These are phyloP conservation scores for Schizopora paradoxa DNA, from an alignment of 1,284 basidiomycete species.

Conservation along the genomic window DNA sequence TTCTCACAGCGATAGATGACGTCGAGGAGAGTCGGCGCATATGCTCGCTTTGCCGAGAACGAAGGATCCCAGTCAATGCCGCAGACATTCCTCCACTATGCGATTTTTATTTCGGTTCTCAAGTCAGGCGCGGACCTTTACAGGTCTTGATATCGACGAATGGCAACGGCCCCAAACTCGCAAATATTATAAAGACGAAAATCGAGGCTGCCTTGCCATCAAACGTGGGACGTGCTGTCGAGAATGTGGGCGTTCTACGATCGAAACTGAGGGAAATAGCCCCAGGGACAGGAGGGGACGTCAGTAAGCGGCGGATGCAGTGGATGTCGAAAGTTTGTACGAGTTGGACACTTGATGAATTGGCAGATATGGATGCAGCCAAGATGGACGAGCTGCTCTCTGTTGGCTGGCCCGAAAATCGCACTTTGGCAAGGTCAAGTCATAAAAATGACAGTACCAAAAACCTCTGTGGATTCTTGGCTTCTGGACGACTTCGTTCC, in stretches of 20 bases:
- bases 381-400: constrained; percentile 57
- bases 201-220: constrained; percentile 70
- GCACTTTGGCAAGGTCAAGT: constrained; percentile 30
- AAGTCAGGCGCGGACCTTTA: constrained; percentile 85
- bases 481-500: too few species aligned
- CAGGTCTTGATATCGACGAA: constrained; percentile 97
- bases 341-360: constrained; percentile 75
- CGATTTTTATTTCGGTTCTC: constrained; percentile 98
- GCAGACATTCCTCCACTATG: constrained; percentile 94
- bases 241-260: constrained; percentile 73
- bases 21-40: constrained; percentile 67
- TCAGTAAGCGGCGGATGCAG: constrained; percentile 78
- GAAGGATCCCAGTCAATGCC: constrained; percentile 86
- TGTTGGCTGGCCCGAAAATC: constrained; percentile 68
- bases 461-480: too few species aligned
- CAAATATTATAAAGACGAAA: constrained; percentile 72
- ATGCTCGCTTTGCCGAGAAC: constrained; percentile 63
- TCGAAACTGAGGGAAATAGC: constrained; percentile 64
- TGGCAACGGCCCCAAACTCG: constrained; percentile 89
- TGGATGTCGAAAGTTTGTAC: constrained; percentile 95
- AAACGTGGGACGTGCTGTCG: constrained; percentile 75
- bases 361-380: constrained; percentile 59
- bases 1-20: constrained; percentile 93
- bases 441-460: too few species aligned
- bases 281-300: constrained; percentile 69